Conservation (phyloP, 495 filamentous ascomycete species). For the Penicillium subrubescens region DNA sequence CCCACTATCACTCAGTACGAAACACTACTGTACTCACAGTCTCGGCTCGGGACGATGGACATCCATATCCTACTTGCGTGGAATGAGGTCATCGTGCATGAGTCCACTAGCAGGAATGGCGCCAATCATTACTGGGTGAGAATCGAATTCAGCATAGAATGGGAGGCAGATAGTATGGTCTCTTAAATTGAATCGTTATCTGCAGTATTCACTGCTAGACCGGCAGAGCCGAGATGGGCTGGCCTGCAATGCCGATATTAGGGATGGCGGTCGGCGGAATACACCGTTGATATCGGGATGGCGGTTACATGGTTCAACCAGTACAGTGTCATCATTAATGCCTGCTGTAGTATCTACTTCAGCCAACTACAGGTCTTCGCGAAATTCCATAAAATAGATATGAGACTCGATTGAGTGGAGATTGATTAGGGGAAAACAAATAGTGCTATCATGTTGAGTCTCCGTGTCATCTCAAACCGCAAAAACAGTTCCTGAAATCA, state of each 20-base stretch:
- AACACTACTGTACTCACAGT: neutral
- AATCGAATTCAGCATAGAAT: neutral
- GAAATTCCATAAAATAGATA: neutral
- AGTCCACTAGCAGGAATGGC: neutral
- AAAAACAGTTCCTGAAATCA: neutral
- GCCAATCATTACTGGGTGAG: neutral
- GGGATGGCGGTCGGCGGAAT: constrained; percentile 11
- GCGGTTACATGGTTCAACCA: neutral
- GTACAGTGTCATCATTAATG: constrained; percentile 3
- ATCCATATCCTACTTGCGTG: neutral
- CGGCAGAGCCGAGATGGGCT: constrained; percentile 6
- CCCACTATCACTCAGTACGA: neutral
- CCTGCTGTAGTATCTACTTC: neutral
- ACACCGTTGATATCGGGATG: neutral
- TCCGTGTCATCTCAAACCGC: neutral
- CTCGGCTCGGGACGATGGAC: neutral
- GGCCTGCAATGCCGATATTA: no score
- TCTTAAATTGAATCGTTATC: no score
- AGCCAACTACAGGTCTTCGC: neutral
- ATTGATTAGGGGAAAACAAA: neutral
- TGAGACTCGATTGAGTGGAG: neutral
- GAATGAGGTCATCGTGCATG: constrained; percentile 6
- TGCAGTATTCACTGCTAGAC: neutral
- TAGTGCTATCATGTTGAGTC: neutral
- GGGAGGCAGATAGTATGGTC: no score